These are phyloP conservation scores for Oryza coarctata DNA, from an alignment of 176 grass and related monocot species.

Conservation along the genomic window DNA sequence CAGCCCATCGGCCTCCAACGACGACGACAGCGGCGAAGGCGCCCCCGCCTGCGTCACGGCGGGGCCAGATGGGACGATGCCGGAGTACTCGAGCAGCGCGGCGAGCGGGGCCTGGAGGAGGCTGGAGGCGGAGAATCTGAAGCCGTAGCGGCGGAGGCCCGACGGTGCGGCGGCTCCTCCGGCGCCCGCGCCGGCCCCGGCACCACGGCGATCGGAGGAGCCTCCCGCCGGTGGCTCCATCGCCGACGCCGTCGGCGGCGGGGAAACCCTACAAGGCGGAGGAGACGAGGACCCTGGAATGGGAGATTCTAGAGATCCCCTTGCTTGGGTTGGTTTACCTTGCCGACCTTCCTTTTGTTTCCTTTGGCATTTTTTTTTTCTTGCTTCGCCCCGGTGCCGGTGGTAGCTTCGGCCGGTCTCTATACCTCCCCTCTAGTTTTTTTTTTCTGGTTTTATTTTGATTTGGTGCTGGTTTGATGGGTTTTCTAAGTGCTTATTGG, in stretches of 20 bases:
- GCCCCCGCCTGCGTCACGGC: constrained; percentile 32
- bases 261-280: background rate
- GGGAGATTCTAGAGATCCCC: constrained; percentile 38
- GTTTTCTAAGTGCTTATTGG: background rate
- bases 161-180: constrained; percentile 5
- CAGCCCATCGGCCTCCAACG: constrained; percentile 32
- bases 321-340: constrained; percentile 38
- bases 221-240: constrained; percentile 51
- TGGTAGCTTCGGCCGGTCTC: background rate
- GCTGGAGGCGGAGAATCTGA: constrained; percentile 74
- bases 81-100: constrained; percentile 89
- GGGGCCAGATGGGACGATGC: constrained; percentile 57
- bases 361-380: constrained; percentile 13
- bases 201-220: constrained; percentile 45
- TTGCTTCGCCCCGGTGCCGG: background rate
- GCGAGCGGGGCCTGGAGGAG: constrained; percentile 84
- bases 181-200: background rate
- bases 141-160: constrained; percentile 57
- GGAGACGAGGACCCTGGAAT: constrained; percentile 37
- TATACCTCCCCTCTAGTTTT: background rate
- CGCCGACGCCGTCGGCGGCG: background rate
- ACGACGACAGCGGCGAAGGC: constrained; percentile 29
- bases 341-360: background rate
- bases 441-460: background rate
- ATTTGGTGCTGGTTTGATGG: background rate